A percentile compares a stretch with the other conserved stretches of the same genome.
These are phyloP conservation scores for Kurtzmaniella quercitrusa DNA, from an alignment of 1,139 yeast species.

Conservation along the genomic window DNA sequence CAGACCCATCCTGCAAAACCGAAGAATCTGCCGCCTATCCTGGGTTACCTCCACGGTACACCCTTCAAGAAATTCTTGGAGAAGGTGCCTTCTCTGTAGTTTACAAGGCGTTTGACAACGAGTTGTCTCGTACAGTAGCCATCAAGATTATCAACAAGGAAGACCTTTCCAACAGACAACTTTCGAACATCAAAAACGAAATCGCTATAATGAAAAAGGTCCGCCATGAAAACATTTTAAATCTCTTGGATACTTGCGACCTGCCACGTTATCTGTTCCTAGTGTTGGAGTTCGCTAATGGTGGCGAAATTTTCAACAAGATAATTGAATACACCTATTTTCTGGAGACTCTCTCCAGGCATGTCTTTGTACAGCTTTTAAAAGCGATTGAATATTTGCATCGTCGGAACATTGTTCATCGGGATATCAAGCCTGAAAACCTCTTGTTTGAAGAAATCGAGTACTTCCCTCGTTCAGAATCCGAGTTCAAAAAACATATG, in stretches of 20 bases:
- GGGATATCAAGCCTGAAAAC: conserved; percentile 95
- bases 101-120: conserved; percentile 59
- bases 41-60: conserved; percentile 22
- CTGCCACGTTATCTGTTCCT: conserved; percentile 63
- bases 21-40: conserved; percentile 1
- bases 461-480: conserved; percentile 39
- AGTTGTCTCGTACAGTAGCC: conserved; percentile 57
- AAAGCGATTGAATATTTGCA: conserved; percentile 80
- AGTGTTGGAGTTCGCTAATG: conserved; percentile 78
- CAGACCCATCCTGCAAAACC: background rate
- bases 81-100: conserved; percentile 93
- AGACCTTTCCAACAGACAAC: conserved; percentile 46
- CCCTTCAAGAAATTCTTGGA: conserved; percentile 39
- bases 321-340: conserved; percentile 89
- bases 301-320: conserved; percentile 94
- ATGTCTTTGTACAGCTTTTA: conserved; percentile 81
- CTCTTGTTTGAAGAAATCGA: conserved; percentile 56
- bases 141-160: conserved; percentile 78
- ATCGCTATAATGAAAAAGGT: conserved; percentile 77
- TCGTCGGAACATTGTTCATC: conserved; percentile 82
- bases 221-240: conserved; percentile 66
- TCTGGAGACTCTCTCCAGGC: conserved; percentile 79
- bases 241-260: conserved; percentile 61
- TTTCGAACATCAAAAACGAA: conserved; percentile 69
- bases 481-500: conserved; percentile 36